Conservation (phyloP, 345 rosid species). For the Gynandropsis gynandra region DNA sequence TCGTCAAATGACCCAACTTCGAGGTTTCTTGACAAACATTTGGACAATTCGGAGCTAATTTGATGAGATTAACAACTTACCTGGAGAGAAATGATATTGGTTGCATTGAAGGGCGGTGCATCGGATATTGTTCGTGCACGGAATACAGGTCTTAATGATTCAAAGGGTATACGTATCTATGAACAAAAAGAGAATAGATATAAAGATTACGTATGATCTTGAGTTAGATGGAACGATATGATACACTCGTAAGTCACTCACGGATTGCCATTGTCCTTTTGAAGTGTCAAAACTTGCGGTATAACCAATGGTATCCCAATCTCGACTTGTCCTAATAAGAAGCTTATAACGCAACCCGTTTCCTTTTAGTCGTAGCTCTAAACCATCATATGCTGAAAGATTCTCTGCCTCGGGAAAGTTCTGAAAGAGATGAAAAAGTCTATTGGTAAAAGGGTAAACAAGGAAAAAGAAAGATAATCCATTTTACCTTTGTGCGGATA, state of each 20-base stretch:
- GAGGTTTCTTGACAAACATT: too few relatives aligned
- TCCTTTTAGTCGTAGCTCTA: constrained; percentile 70
- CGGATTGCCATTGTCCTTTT: constrained; percentile 85
- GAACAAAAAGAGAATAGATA: constrained; percentile 4
- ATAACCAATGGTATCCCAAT: constrained; percentile 95
- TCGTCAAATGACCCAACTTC: constrained; percentile 6
- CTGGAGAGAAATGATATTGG: constrained; percentile 75
- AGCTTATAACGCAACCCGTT: constrained; percentile 86
- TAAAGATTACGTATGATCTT: neutral
- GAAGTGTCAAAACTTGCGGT: constrained; percentile 70
- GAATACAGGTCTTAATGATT: constrained; percentile 77
- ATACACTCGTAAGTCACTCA: constrained; percentile 24
- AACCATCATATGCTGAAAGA: constrained; percentile 87
- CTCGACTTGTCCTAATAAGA: constrained; percentile 60
- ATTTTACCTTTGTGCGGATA: constrained; percentile 67
- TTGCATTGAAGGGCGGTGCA: constrained; percentile 71
- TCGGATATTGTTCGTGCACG: constrained; percentile 68
- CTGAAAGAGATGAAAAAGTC: constrained; percentile 30
- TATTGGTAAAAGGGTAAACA: constrained; percentile 1
- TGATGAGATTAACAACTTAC: too few relatives aligned
- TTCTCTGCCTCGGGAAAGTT: constrained; percentile 70
- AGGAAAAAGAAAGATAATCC: neutral
- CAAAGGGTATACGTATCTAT: constrained; percentile 68
- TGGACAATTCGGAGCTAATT: constrained; percentile 10
- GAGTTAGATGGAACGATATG: neutral